Evolutionary conservation across 345 rosid species (phyloP), one percentile per base, ranked within the genome.

Genomic region (Pelargonium nanum): DNA sequence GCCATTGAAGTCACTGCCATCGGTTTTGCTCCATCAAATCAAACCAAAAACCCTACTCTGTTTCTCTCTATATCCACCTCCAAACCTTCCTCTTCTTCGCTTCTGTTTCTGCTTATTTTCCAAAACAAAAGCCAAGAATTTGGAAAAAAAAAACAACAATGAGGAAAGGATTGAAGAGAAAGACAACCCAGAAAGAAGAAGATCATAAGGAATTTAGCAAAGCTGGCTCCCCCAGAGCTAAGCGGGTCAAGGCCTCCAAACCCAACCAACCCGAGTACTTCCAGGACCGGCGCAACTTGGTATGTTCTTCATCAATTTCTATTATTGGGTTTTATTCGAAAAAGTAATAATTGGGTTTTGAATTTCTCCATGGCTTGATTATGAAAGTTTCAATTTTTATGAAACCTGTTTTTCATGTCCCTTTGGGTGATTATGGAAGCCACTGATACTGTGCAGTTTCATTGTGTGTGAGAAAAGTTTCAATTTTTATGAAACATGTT

Each of bases 231-330:
- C 26, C 82, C 20, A 70, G 68, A 57, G 80, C 88, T 70, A 86
- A 87, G 76, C 78, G 81, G 19, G 64, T 69, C 19, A 79, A 75
- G 78, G 76, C 67, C 22, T 62, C 79, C 51, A 86, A 78, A 62
- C 82, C 83, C 48, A 40, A 19, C 53, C 78, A 87, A 64, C 87
- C 91, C 32, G 85, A 88, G 79, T 94, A 77, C 78, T 79, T 90
- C 55, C 91, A 94, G 66, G 97, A 90, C 0, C 58, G 79, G 70
- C 95, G 97, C 15, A 88, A 83, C 80, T 67, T 94, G 88, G 99
- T 94, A 80, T 28, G n/a, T 58, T 21, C 25, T 58, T 30, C 50
- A 13, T 0, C 19, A 19, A 26, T 58, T 21, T 1, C n/a, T n/a
- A 0, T 19, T 20, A 56, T 58, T 32, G 22, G 24, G 61, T 26